phyloP scores from a whole-genome alignment of 495 filamentous ascomycete species.

The Hypoxylon intermedium region DNA sequence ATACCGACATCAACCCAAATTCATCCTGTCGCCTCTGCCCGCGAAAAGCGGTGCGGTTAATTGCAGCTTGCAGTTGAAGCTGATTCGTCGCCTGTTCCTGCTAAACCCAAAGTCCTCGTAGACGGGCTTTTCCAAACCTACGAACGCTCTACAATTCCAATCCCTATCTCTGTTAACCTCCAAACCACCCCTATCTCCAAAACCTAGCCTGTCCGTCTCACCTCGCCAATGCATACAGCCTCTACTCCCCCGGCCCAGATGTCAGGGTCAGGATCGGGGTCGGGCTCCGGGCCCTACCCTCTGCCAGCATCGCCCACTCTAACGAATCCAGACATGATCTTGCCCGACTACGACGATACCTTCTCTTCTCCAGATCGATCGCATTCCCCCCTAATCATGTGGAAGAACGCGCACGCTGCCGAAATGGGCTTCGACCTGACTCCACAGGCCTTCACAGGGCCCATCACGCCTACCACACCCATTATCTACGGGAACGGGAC shows the following conservation, averaged over 20 bases:
- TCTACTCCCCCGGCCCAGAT: slow-evolving; percentile 31
- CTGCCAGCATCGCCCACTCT: slow-evolving; percentile 77
- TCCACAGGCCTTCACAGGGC: slow-evolving; percentile 55
- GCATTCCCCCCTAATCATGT: slow-evolving; percentile 52
- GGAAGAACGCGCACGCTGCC: slow-evolving; percentile 51
- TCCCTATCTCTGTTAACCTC: neutral
- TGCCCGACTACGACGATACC: slow-evolving; percentile 71
- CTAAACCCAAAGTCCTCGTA: slow-evolving; percentile 2
- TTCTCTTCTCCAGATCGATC: slow-evolving; percentile 54
- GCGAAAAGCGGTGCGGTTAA: slow-evolving; percentile 33
- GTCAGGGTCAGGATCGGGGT: slow-evolving; percentile 27
- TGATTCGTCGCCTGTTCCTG: slow-evolving; percentile 19
- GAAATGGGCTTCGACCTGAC: slow-evolving; percentile 46
- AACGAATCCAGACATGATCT: slow-evolving; percentile 94
- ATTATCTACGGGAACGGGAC: slow-evolving; percentile 68
- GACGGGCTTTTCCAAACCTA: neutral
- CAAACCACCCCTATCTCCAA: slow-evolving; percentile 7
- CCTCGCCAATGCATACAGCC: slow-evolving; percentile 30
- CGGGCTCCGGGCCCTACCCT: slow-evolving; percentile 47
- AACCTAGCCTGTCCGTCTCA: slow-evolving; percentile 7
- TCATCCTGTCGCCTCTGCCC: neutral
- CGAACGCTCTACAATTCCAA: slow-evolving; percentile 3
- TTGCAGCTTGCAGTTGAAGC: slow-evolving; percentile 19
- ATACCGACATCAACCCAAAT: slow-evolving; percentile 22
- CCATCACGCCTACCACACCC: slow-evolving; percentile 61